Evolutionary conservation across 768 basidiomycete species (phyloP).

Genomic region (Tephrocybe sp.): DNA sequence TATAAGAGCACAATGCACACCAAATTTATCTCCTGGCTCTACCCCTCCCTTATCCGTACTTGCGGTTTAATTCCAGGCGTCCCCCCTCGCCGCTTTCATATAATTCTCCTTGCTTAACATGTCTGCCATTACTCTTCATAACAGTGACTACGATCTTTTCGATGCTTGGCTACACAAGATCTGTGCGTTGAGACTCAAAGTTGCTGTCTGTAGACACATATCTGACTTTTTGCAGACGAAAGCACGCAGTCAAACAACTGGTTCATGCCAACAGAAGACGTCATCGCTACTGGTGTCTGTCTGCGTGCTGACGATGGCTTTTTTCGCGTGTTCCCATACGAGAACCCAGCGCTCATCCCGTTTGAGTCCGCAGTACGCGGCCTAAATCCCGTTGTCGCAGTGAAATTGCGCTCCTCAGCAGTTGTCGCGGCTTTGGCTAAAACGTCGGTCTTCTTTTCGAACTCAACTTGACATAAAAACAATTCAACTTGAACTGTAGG

Average conservation of each 20-base stretch:
- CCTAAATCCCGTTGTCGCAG: slow-evolving; percentile 82
- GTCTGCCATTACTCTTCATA: slow-evolving; percentile 41
- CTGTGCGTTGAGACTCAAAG: slow-evolving; percentile 31
- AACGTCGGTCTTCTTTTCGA: slow-evolving; percentile 40
- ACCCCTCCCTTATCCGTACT: slow-evolving; percentile 17
- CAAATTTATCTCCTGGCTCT: slow-evolving; percentile 1
- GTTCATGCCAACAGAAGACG: slow-evolving; percentile 78
- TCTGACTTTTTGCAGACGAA: slow-evolving; percentile 41
- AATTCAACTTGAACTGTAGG: slow-evolving; percentile 27
- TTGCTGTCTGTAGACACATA: not conserved
- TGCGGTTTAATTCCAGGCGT: slow-evolving; percentile 10
- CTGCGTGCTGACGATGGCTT: slow-evolving; percentile 57
- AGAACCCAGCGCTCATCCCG: slow-evolving; percentile 67
- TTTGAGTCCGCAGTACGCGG: slow-evolving; percentile 76
- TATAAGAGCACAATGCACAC: slow-evolving; percentile 9
- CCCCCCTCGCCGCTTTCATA: not conserved
- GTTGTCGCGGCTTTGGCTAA: slow-evolving; percentile 74
- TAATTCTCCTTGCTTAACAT: slow-evolving; percentile 7
- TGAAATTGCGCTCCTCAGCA: slow-evolving; percentile 71
- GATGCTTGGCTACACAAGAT: slow-evolving; percentile 80
- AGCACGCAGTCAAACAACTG: slow-evolving; percentile 65
- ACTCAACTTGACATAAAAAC: not conserved
- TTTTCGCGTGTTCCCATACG: slow-evolving; percentile 86
- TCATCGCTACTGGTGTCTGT: slow-evolving; percentile 69
- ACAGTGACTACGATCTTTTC: slow-evolving; percentile 74